Percentiles rank a stretch among this genome's conserved stretches.
Conservation (phyloP, 441 rosid species). For the Corymbia calophylla region DNA sequence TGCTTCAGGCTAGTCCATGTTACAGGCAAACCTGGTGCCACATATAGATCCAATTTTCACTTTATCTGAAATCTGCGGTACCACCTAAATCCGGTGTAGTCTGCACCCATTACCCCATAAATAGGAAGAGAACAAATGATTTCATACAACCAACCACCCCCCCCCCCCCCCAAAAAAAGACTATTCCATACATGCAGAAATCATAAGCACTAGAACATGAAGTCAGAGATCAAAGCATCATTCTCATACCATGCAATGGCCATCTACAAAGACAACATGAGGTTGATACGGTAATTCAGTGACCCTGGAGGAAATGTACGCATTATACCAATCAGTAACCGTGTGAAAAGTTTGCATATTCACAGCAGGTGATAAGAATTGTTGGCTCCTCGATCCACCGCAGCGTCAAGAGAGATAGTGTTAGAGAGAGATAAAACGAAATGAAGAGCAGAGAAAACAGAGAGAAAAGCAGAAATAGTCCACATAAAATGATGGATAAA, state of each 20-base stretch:
- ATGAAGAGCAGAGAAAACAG: not conserved
- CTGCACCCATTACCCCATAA: not conserved
- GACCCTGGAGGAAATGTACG: slow-evolving; percentile 73
- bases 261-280: slow-evolving; percentile 69
- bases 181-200: not conserved
- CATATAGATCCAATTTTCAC: not conserved
- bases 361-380: slow-evolving; percentile 57
- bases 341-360: slow-evolving; percentile 88
- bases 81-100: not conserved
- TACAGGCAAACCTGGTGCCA: not conserved
- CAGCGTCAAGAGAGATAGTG: not conserved
- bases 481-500: not conserved
- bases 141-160: not conserved
- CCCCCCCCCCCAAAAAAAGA: too few relatives aligned
- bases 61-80: not conserved
- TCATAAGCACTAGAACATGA: not conserved
- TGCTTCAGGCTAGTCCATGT: not conserved
- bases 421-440: slow-evolving; percentile 7
- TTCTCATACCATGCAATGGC: slow-evolving; percentile 58
- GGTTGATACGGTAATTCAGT: slow-evolving; percentile 80
- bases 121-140: not conserved
- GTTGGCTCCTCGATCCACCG: slow-evolving; percentile 93
- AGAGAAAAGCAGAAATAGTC: not conserved
- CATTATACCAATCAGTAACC: slow-evolving; percentile 83
- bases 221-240: not conserved